These are phyloP conservation scores for Candida manassasensis DNA, from an alignment of 805 yeast species.

Conservation along the genomic window DNA sequence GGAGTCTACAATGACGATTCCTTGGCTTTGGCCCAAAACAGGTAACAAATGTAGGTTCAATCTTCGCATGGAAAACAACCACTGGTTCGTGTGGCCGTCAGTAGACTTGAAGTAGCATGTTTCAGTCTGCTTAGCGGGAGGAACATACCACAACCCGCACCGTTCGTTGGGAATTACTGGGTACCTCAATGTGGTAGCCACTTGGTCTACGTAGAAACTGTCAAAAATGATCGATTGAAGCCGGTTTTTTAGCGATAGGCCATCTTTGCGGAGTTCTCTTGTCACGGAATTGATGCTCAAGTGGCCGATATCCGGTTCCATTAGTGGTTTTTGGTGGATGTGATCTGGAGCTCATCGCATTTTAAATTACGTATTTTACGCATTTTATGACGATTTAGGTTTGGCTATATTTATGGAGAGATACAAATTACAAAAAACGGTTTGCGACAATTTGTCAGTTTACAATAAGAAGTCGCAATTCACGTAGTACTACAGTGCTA, in stretches of 20 bases:
- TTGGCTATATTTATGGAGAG: no score
- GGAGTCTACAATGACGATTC: slow-evolving; percentile 69
- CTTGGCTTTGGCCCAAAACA: slow-evolving; percentile 36
- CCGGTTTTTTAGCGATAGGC: slow-evolving; percentile 52
- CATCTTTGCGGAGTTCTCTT: slow-evolving; percentile 45
- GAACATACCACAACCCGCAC: slow-evolving; percentile 83
- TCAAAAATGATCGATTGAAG: slow-evolving; percentile 71
- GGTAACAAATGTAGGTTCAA: slow-evolving; percentile 69
- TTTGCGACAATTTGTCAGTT: no score
- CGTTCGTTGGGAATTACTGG: slow-evolving; percentile 73
- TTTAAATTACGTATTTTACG: no score
- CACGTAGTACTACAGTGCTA: no score
- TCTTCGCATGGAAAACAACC: slow-evolving; percentile 74
- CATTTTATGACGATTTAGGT: no score
- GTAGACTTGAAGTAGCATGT: slow-evolving; percentile 82
- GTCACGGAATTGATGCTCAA: slow-evolving; percentile 20
- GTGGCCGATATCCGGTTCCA: slow-evolving; percentile 2
- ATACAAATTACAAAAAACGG: no score
- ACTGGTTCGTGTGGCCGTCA: slow-evolving; percentile 81
- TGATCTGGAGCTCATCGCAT: no score
- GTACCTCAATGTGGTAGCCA: slow-evolving; percentile 10
- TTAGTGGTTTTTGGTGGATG: no score
- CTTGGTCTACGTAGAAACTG: slow-evolving; percentile 41
- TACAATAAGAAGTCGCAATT: no score
- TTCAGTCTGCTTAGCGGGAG: slow-evolving; percentile 35